Evolutionary conservation across 1,139 yeast genomes (phyloP).

Genomic region (Yamadazyma kanchanaburiensis): DNA sequence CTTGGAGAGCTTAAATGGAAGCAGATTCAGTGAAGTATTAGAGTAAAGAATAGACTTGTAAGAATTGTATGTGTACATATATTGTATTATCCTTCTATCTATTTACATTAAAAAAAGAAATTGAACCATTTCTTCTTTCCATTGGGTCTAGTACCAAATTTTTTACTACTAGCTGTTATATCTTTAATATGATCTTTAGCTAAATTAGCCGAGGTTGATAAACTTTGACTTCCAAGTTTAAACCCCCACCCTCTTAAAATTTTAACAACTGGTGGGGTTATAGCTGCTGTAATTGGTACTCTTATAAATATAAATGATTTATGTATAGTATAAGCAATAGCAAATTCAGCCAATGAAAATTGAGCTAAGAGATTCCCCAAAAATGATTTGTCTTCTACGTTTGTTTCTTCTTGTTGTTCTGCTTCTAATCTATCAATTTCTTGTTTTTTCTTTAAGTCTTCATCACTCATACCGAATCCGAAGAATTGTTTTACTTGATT

Average conservation of each 20-base stretch:
- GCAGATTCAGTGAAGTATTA: no score
- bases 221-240: slow-evolving; percentile 58
- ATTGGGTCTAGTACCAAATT: slow-evolving; percentile 53
- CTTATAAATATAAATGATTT: slow-evolving; percentile 79
- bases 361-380: slow-evolving; percentile 32
- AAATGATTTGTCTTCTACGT: slow-evolving; percentile 3
- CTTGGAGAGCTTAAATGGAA: no score
- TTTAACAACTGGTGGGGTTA: slow-evolving; percentile 78
- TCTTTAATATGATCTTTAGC: slow-evolving; percentile 27
- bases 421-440: slow-evolving; percentile 28
- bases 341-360: slow-evolving; percentile 63
- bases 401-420: slow-evolving; percentile 8
- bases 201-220: slow-evolving; percentile 32
- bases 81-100: no score
- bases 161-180: slow-evolving; percentile 36
- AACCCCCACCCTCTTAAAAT: slow-evolving; percentile 75
- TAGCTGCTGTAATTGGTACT: slow-evolving; percentile 87
- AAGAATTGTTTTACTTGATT: slow-evolving; percentile 54
- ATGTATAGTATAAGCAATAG: slow-evolving; percentile 91
- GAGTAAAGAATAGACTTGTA: no score
- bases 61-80: no score
- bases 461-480: slow-evolving; percentile 51
- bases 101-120: slow-evolving; percentile 46
- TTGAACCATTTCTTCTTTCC: slow-evolving; percentile 58
- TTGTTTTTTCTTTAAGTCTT: slow-evolving; percentile 34